Base-by-base conservation (phyloP, 78 protist species). In the Dictyostelium intermedium region DNA sequence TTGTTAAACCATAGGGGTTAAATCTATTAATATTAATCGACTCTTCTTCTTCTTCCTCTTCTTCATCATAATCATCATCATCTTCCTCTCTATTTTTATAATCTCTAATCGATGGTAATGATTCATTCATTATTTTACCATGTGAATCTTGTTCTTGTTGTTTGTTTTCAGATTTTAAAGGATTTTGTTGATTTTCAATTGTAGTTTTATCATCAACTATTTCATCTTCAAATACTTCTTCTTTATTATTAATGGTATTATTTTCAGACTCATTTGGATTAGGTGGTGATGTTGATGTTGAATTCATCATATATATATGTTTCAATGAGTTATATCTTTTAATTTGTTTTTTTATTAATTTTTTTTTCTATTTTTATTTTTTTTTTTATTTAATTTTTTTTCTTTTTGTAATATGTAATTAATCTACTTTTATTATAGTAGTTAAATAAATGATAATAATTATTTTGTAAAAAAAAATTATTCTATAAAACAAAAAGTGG, bases 31-130 rank as follows among this genome's bases (percentile, higher is more conserved):
- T 23, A 45, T 69, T 43, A 20, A 5, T 20, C 81, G 32, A 8
- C 6, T 76, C 53, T 14, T 41, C 56, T 27, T 39, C 82, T 6
- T 32, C 6, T n/a, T 77, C 60, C 18, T 77, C 56, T 41, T 77
- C 20, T 9, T 13, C 7, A 14, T 53, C 43, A 39, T 39, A 39
- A 5, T 39, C 66, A 3, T 56, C 66, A 20, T 9, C 20, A 35
- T 73, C 20, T 73, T 73, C 35, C 34, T 32, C 39, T 9, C 23
- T 18, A 66, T 34, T n/a, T n/a, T n/a, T 72, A 72, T 72, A 72
- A 72, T 72, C 79, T 77, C 82, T 77, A 41, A 77, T 77, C 16
- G 82, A 77, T 41, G 82, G 82, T 77, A 77, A 77, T 41, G 82
- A 77, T 77, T 77, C 56, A 77, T 77, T 77, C 66, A 56, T 56